Percentiles rank a stretch among this genome's conserved stretches.
These are phyloP conservation scores for Paramecium sonneborni DNA, from an alignment of 73 alveolate species.

Conservation along the genomic window DNA sequence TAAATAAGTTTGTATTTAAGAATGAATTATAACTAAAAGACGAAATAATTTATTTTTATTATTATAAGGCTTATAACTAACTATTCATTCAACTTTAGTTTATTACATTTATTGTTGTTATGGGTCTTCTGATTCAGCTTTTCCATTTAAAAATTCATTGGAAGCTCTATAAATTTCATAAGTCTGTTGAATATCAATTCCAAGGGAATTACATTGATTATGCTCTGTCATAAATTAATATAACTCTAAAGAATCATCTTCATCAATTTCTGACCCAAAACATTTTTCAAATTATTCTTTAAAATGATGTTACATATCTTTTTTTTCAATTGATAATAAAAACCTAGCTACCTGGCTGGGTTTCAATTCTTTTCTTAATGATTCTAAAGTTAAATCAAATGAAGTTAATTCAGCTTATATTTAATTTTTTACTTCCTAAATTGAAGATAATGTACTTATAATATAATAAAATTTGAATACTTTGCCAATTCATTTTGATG, in stretches of 20 bases:
- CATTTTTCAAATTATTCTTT: conserved; percentile 37
- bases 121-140: neutral
- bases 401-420: conserved; percentile 19
- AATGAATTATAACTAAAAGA: neutral
- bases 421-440: conserved; percentile 20
- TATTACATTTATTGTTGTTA: neutral
- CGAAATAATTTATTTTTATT: neutral
- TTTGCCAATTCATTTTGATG: conserved; percentile 35
- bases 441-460: neutral
- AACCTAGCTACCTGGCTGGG: conserved; percentile 38
- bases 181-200: conserved; percentile 34
- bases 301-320: conserved; percentile 54
- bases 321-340: conserved; percentile 33
- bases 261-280: conserved; percentile 56
- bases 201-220: conserved; percentile 39
- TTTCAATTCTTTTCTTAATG: conserved; percentile 28
- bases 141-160: conserved; percentile 44
- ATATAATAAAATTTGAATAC: neutral
- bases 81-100: conserved; percentile 3
- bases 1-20: neutral
- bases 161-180: conserved; percentile 54
- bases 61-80: neutral
- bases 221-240: conserved; percentile 56
- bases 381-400: conserved; percentile 34
- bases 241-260: conserved; percentile 48